A percentile compares a stretch with the other conserved stretches of the same genome.
These are phyloP conservation scores for Lomentospora prolificans DNA, from an alignment of 2,329 filamentous ascomycete species.

Conservation along the genomic window DNA sequence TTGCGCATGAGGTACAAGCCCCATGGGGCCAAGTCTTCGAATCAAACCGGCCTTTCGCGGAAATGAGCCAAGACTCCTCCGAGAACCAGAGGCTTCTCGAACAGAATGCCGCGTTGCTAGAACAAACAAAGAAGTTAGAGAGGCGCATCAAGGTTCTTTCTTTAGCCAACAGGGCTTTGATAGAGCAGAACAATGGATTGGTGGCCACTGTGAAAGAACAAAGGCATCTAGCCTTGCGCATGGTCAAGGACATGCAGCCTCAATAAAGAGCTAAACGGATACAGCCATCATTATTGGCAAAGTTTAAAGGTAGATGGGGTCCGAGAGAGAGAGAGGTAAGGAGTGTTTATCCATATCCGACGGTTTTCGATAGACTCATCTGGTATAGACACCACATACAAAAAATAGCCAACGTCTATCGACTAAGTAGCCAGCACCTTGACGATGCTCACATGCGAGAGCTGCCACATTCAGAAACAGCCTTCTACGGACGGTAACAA, in stretches of 20 bases:
- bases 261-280: neutral
- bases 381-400: neutral
- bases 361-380: neutral
- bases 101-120: neutral
- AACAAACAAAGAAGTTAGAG: neutral
- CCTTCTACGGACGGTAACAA: neutral
- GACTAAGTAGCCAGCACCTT: neutral
- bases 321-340: too few relatives aligned
- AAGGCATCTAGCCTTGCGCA: constrained; percentile 1
- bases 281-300: too few relatives aligned
- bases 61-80: neutral
- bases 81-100: neutral
- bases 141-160: neutral
- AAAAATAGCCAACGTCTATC: neutral
- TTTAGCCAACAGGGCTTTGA: neutral
- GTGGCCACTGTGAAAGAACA: neutral
- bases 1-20: neutral
- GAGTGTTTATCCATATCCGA: too few relatives aligned
- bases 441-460: neutral
- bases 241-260: neutral
- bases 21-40: neutral
- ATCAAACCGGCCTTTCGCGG: neutral
- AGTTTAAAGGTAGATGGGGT: too few relatives aligned
- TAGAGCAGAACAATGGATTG: neutral
- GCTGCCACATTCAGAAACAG: neutral